Evolutionary conservation across 2,329 filamentous ascomycete genomes (phyloP), one percentile per base, ranked within the genome.

Genomic region (Fusarium sp.): DNA sequence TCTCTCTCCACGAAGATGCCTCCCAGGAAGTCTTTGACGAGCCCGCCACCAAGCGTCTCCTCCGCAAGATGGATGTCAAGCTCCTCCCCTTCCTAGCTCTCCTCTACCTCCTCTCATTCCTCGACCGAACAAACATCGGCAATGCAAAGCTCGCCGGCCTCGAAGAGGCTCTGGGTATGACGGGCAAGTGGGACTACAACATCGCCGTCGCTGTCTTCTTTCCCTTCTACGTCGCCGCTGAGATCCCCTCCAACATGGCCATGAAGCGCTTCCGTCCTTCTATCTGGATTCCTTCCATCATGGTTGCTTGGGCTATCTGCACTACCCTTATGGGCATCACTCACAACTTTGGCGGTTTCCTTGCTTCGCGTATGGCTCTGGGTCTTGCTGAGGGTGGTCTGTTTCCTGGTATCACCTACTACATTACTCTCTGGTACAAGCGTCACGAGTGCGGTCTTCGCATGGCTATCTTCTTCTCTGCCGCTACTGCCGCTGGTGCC

Each of bases 351-450:
- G 72, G 75, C 7, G 84, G 85, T 2, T 83, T 88, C n/a, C 77
- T 89, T 71, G 79, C 78, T 67, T 76, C 82, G 48, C 80, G 85
- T 23, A 80, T 82, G 62, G 79, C 84, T 41, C 79, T 87, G 0
- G 85, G 85, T 42, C 68, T 86, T 25, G 81, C 82, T 18, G 84
- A 87, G 76, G 87, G 86, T 46, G 89, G 88, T 46, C 79, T 89
- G 7, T 90, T 90, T 68, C 89, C 89, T 8, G 88, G 88, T 32
- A 84, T 89, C 62, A 86, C 84, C n/a, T 88, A 87, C 75, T 88
- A 85, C 74, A 85, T 88, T 68, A 86, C 85, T 14, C 83, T 85
- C 78, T 89, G 85, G 86, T 90, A 89, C 77, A 81, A 81, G 54
- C 82, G 88, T 40, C 82, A 87, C 66, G 89, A 92, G 75, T 88